Base-by-base conservation (phyloP, 2,329 filamentous ascomycete species). In the Akanthomyces dipterigenus region DNA sequence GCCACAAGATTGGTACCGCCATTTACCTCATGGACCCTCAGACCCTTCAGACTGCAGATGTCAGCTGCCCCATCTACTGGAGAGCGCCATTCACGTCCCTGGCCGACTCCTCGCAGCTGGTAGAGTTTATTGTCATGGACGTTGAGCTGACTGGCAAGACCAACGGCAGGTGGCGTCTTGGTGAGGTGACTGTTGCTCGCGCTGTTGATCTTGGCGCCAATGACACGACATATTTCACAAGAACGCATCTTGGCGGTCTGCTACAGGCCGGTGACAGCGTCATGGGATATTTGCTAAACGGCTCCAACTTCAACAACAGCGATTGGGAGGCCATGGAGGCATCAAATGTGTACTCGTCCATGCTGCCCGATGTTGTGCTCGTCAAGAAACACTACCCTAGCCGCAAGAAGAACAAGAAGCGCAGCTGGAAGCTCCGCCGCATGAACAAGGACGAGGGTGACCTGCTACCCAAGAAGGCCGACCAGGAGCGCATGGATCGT, bases 321-420 rank as follows among this genome's bases (percentile, higher is more conserved):
- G 84, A 96, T 67, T 92, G 89, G 67, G 92, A 96, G 67, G 89
- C 88, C 59, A 82, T 97, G 38, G 92, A 97, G 74, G 76, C 83
- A 55, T 91, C 88, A 58, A 86, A 86, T 73, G 86, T 88, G 55
- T 93, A 96, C 76, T 80, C 85, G 3, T 88, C 87, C 3, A 86
- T 82, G 3, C 90, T 99, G 61, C 95, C 95, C 0, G 95, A 99
- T 70, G 95, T 98, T 0, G 78, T 99, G 7, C 82, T 99, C 3
- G 91, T 99, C 73, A 98, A 96, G 91, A 99, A 99, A 76, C 88
- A 91, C 82, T 99, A 96, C 77, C 86, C 89, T 63, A 86, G 90
- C 68, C 89, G 89, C 76, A 88, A 89, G 80, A 96, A 93, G 84
- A 77, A 77, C 69, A 88, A 87, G 80, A 83, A 82, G 75, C 87